Percentiles rank a stretch among this genome's conserved stretches.
Evolutionary conservation across 1,139 yeast genomes (phyloP).

Genomic region (Blastobotrys arbuscula): DNA sequence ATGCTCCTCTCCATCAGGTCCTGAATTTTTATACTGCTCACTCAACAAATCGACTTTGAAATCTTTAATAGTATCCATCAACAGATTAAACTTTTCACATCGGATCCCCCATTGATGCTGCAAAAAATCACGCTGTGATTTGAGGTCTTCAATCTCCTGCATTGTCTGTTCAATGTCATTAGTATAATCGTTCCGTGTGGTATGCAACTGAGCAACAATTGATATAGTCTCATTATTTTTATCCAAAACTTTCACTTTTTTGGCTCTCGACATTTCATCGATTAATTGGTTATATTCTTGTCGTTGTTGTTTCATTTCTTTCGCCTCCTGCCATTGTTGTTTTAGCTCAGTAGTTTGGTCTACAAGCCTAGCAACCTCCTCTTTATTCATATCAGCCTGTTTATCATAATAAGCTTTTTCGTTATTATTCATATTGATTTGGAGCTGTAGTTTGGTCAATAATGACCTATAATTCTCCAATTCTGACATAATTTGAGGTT

Average conservation of each 20-base stretch:
- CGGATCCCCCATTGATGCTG: slow-evolving; percentile 26
- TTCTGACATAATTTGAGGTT: slow-evolving; percentile 15
- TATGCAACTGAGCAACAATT: slow-evolving; percentile 24
- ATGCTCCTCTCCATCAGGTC: slow-evolving; percentile 5
- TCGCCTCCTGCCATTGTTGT: slow-evolving; percentile 24
- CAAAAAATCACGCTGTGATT: slow-evolving; percentile 21
- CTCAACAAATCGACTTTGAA: slow-evolving; percentile 16
- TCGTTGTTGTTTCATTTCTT: slow-evolving; percentile 23
- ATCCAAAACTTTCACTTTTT: slow-evolving; percentile 21
- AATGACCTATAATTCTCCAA: slow-evolving; percentile 23
- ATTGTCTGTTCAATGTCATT: slow-evolving; percentile 21
- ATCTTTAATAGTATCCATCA: slow-evolving; percentile 22
- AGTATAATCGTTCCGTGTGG: slow-evolving; percentile 25
- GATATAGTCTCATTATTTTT: slow-evolving; percentile 15
- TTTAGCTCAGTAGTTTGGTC: slow-evolving; percentile 24
- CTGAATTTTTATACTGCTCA: slow-evolving; percentile 14
- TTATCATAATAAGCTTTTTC: slow-evolving; percentile 24
- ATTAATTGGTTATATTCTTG: slow-evolving; percentile 28
- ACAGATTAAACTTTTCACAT: slow-evolving; percentile 23
- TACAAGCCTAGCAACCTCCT: slow-evolving; percentile 17
- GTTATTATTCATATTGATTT: slow-evolving; percentile 23
- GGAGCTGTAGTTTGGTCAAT: slow-evolving; percentile 26
- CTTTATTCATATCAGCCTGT: slow-evolving; percentile 18
- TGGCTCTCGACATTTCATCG: slow-evolving; percentile 24
- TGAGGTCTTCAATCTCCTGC: slow-evolving; percentile 28